Percentiles rank a stretch among this genome's conserved stretches.
These are phyloP conservation scores for Geotrichum restrictum DNA, from an alignment of 1,139 yeast species.

Conservation along the genomic window DNA sequence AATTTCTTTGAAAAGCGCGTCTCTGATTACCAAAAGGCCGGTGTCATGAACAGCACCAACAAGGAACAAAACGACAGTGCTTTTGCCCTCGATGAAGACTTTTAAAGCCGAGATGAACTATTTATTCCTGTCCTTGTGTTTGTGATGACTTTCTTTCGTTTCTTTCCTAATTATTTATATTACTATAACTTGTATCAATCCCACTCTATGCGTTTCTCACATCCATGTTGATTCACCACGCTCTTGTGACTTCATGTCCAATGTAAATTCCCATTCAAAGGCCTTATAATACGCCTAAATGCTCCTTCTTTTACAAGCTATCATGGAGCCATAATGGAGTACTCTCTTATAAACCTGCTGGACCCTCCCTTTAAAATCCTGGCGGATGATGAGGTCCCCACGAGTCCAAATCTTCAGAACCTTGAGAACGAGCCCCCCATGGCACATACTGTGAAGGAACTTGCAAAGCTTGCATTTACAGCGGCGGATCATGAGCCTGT, in stretches of 20 bases:
- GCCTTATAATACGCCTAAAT: neutral
- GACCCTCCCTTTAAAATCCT: neutral
- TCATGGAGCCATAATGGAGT: neutral
- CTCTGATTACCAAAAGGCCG: conserved; percentile 97
- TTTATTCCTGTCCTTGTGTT: conserved; percentile 13
- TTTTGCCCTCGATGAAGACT: conserved; percentile 46
- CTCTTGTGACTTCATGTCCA: neutral
- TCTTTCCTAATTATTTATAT: neutral
- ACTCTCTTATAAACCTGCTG: neutral
- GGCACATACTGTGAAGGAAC: neutral
- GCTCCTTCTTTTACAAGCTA: neutral
- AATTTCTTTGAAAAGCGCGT: conserved; percentile 99
- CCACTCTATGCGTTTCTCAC: neutral
- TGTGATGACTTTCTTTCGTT: neutral
- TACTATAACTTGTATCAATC: neutral
- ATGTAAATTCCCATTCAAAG: neutral
- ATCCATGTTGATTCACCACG: neutral
- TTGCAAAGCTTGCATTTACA: neutral
- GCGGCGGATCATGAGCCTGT: neutral
- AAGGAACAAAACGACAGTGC: conserved; percentile 45
- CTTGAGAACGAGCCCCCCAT: neutral
- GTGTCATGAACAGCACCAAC: conserved; percentile 73
- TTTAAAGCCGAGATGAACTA: conserved; percentile 31
- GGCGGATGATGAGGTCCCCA: no score
- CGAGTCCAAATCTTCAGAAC: no score